Evolutionary conservation across 2,329 filamentous ascomycete species (phyloP), one percentile per base, ranked within the genome.

Genomic region (Epichloe uncinata): DNA sequence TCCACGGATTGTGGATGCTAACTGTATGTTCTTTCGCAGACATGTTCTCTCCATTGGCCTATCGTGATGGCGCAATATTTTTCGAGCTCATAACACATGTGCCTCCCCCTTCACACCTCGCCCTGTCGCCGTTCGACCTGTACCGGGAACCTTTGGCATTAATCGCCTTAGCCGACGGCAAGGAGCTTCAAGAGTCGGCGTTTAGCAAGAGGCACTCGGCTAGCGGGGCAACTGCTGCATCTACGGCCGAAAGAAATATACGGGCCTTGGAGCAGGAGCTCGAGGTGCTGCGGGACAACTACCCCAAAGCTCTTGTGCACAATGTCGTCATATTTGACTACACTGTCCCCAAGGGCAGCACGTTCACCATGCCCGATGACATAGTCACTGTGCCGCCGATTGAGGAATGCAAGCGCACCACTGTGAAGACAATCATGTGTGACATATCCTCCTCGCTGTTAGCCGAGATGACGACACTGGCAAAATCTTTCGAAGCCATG

Each of bases 41-140:
- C 67, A 90, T 93, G 82, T 96, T 97, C 69, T 95, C 88, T 52
- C 91, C 91, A 40, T 72, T 93, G 60, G 87, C 85, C 13, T 95
- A 93, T 66, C 89, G 88, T 11, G 79, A 82, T 57, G 91, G 91
- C 53, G 82, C 83, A 60, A 84, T 97, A 53, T 77, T 96, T 59
- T 96, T 93, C 74, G 85, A 95, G 64, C 77, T 96, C 54, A 82
- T 85, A 51, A 88, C 86, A 53, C 84, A 88, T 60, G 73, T 85
- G 50, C 85, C 88, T 22, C 82, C 86, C 76, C 76, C 82, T 34
- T 87, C 87, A 34, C 87, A 95, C 62, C 73, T 87, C 42, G 78
- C 87, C 18, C 70, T 95, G 40, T 85, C 85, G 37, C 90, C 93
- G 1, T 96, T 96, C 71, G 93, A 98, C 64, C 73, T 91, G 42